Percentiles rank a stretch among this genome's conserved stretches.
Evolutionary conservation across 2,329 filamentous ascomycete genomes (phyloP).

Genomic region (Xylaria sp.): DNA sequence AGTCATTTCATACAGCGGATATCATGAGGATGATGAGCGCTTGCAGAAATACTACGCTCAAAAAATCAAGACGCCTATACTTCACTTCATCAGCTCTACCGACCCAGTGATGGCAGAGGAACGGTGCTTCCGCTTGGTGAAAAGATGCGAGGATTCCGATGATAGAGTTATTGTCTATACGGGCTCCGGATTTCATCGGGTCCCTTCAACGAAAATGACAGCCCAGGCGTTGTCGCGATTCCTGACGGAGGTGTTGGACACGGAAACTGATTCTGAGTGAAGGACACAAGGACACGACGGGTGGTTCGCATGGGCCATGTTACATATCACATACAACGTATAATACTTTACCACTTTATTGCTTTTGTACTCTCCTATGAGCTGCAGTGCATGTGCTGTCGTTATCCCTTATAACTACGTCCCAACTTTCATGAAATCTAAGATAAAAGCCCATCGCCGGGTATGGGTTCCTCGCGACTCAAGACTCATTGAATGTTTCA

Average conservation of each 20-base stretch:
- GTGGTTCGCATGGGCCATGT: background rate
- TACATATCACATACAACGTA: background rate
- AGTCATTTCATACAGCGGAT: slow-evolving; percentile 34
- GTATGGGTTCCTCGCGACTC: no score
- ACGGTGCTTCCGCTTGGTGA: slow-evolving; percentile 35
- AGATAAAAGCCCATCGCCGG: no score
- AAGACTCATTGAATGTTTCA: no score
- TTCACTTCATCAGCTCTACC: slow-evolving; percentile 35
- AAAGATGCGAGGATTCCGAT: slow-evolving; percentile 29
- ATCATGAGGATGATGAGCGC: slow-evolving; percentile 36
- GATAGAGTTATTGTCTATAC: slow-evolving; percentile 32
- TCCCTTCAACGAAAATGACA: slow-evolving; percentile 30
- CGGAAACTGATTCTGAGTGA: slow-evolving; percentile 15
- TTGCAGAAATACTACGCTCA: slow-evolving; percentile 31
- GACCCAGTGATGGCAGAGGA: slow-evolving; percentile 36
- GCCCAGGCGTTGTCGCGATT: slow-evolving; percentile 32
- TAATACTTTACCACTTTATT: background rate
- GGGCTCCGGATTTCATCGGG: slow-evolving; percentile 31
- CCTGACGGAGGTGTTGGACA: slow-evolving; percentile 28
- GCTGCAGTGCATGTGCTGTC: background rate
- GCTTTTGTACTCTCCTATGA: background rate
- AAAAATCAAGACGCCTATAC: slow-evolving; percentile 35
- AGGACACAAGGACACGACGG: background rate
- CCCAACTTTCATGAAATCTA: no score
- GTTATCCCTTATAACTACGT: no score